Conservation (phyloP, 1,284 basidiomycete genomes). For the Tranzscheliella williamsii region DNA sequence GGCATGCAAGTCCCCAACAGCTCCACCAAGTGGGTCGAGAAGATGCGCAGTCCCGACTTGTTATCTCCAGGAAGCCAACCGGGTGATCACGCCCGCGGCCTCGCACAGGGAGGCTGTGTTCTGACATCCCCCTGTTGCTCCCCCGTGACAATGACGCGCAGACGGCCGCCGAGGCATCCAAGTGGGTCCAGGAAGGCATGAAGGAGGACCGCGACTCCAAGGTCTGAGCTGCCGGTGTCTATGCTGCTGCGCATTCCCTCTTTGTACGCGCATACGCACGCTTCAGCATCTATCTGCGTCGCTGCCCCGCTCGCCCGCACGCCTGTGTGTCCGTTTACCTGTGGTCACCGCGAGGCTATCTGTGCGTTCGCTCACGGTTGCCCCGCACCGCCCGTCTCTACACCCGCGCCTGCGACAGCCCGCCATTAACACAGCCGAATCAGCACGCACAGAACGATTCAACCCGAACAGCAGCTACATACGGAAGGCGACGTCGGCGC, state of each 20-base stretch:
- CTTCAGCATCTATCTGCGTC: not conserved
- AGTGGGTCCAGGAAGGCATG: constrained; percentile 41
- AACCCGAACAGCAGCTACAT: no score
- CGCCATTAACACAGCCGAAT: no score
- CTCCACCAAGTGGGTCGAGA: constrained; percentile 22
- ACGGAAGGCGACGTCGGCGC: no score
- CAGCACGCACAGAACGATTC: no score
- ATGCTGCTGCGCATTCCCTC: not conserved
- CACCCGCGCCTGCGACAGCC: no score
- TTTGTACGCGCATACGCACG: not conserved
- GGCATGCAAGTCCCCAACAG: constrained; percentile 31
- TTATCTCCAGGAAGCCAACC: constrained; percentile 13
- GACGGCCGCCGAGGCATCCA: constrained; percentile 14
- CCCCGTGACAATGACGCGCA: constrained; percentile 2
- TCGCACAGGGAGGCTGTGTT: not conserved
- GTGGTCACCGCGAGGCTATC: no score
- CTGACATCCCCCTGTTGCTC: constrained; percentile 4
- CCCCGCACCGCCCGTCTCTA: not conserved
- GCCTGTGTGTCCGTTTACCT: no score
- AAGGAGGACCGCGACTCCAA: constrained; percentile 32
- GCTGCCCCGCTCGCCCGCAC: no score
- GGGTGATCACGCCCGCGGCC: not conserved
- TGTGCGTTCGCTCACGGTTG: not conserved
- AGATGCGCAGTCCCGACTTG: constrained; percentile 23
- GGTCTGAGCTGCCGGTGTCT: constrained; percentile 4